These are phyloP conservation scores for Aspergillus fumigatiaffinis DNA, from an alignment of 2,329 filamentous ascomycete genomes.

Conservation along the genomic window DNA sequence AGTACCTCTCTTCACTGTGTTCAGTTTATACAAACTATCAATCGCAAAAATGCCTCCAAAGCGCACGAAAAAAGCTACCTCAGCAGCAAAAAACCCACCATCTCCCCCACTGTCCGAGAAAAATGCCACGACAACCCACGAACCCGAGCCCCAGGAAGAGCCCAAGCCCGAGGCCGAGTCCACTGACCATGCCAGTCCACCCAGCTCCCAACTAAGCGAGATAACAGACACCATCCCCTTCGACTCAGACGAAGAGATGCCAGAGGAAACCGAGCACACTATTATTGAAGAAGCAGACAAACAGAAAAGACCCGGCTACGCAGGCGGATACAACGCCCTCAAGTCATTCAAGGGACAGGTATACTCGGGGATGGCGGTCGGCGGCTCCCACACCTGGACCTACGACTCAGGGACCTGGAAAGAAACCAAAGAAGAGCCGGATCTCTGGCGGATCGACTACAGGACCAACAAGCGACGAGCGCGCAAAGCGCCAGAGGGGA, in stretches of 20 bases:
- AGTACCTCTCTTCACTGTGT: too few relatives aligned
- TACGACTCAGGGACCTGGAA: conserved; percentile 35
- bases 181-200: background rate
- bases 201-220: background rate
- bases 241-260: conserved; percentile 22
- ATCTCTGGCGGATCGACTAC: conserved; percentile 34
- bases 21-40: background rate
- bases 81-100: conserved; percentile 2
- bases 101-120: conserved; percentile 9
- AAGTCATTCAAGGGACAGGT: conserved; percentile 32
- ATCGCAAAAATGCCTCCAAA: conserved; percentile 2
- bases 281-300: conserved; percentile 1
- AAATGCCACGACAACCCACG: conserved; percentile 3
- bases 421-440: conserved; percentile 34
- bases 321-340: conserved; percentile 28
- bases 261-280: conserved; percentile 12
- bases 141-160: background rate
- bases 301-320: conserved; percentile 1
- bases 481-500: conserved; percentile 30
- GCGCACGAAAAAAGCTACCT: conserved; percentile 2
- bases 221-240: conserved; percentile 5
- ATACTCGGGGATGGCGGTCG: conserved; percentile 36
- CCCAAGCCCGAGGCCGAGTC: background rate
- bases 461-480: conserved; percentile 28
- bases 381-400: conserved; percentile 36